phyloP scores from a whole-genome alignment of 2,329 filamentous ascomycete species.

The Ophiostoma ips region DNA sequence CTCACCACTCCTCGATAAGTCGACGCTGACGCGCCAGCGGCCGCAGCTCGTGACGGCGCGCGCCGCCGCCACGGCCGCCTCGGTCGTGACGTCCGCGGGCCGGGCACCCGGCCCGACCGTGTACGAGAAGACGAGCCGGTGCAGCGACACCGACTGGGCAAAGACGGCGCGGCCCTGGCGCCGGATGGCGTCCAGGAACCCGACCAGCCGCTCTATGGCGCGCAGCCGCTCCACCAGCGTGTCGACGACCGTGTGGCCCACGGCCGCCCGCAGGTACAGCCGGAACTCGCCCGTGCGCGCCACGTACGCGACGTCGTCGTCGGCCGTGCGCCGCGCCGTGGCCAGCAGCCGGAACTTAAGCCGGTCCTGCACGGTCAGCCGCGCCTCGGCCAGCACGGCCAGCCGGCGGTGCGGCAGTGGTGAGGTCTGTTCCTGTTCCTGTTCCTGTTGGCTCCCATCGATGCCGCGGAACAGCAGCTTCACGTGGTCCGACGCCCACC shows the following conservation, averaged over 20 bases:
- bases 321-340: slow-evolving; percentile 28
- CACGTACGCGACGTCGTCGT: slow-evolving; percentile 50
- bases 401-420: slow-evolving; percentile 17
- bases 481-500: slow-evolving; percentile 47
- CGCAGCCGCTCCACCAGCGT: slow-evolving; percentile 46
- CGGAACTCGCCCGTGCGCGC: slow-evolving; percentile 46
- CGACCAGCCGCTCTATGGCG: slow-evolving; percentile 56
- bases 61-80: background rate
- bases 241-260: slow-evolving; percentile 45
- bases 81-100: slow-evolving; percentile 4
- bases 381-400: slow-evolving; percentile 34
- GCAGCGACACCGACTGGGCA: slow-evolving; percentile 46
- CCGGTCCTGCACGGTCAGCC: slow-evolving; percentile 40
- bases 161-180: slow-evolving; percentile 39
- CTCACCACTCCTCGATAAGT: slow-evolving; percentile 35
- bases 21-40: slow-evolving; percentile 40
- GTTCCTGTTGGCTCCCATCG: slow-evolving; percentile 15
- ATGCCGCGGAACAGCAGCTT: slow-evolving; percentile 42
- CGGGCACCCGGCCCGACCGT: slow-evolving; percentile 16
- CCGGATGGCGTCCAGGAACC: slow-evolving; percentile 53
- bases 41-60: background rate
- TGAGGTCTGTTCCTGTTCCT: too few relatives aligned
- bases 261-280: slow-evolving; percentile 42
- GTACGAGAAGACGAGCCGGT: slow-evolving; percentile 57
- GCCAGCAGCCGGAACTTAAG: slow-evolving; percentile 40